Base-by-base conservation (phyloP, 495 filamentous ascomycete genomes). In the Penicillium roqueforti region DNA sequence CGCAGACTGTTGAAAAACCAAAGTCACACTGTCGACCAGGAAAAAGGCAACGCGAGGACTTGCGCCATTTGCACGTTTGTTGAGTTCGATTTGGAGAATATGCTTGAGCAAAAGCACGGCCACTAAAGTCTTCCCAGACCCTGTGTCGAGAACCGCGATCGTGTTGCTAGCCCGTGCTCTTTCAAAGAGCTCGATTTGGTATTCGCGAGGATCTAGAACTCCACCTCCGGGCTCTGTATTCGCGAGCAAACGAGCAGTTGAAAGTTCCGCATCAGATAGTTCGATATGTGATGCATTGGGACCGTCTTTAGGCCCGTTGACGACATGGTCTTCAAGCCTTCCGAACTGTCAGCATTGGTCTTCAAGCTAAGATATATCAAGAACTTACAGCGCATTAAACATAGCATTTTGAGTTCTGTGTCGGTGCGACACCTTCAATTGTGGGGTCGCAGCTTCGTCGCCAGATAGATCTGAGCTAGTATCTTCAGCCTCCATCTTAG, bases 51-150 rank as follows among this genome's bases (percentile, higher is more conserved):
- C 81, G 1, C 87, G 81, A 36, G 75, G 83, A 2, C 76, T 60
- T 14, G 79, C 77, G 16, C 85, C 88, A 19, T 68, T 59, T 2
- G 71, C 78, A 31, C 95, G 81, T 56, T 84, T 72, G 49, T 88
- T 83, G 6, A 96, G 72, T 68, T 97, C 93, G 51, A 85, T 75
- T 23, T 91, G 81, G 16, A 97, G 75, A 19, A 85, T 82, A 58
- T 93, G 81, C 41, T 85, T 84, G 16, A 98, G 74, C 6, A 98
- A 80, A 26, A 97, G 76, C 14, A 91, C 92, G 0, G 95, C 93
- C 60, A 98, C 97, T 22, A 97, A 75, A 0, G 93, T 98, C 67
- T 98, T 98, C 14, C 93, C 93, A n/a, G 95, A 91, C 34, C 93
- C 88, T 90, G 37, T 97, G 66, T 96, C 91, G n/a, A 97, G 79